phyloP scores from a whole-genome alignment of 1,284 basidiomycete genomes.

The Pholiota adiposa region DNA sequence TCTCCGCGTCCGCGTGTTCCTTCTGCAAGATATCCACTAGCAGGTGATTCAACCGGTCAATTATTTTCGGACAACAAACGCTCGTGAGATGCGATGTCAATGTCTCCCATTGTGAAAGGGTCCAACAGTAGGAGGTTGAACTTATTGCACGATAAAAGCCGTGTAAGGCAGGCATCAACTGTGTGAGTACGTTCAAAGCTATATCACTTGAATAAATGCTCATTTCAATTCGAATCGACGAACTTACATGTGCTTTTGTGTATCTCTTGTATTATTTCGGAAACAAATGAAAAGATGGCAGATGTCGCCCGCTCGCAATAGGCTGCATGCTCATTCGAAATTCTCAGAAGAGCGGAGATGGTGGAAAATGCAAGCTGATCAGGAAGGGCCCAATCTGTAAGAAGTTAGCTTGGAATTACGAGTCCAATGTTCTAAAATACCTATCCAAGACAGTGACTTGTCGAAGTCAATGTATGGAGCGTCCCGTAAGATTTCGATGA shows the following conservation, averaged over 20 bases:
- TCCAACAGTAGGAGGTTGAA: constrained; percentile 79
- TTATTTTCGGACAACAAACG: constrained; percentile 62
- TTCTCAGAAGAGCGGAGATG: constrained; percentile 70
- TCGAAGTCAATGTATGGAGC: constrained; percentile 79
- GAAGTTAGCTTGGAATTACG: background rate
- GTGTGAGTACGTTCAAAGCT: constrained; percentile 77
- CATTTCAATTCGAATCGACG: background rate
- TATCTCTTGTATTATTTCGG: constrained; percentile 59
- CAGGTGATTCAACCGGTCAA: constrained; percentile 72
- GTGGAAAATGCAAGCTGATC: constrained; percentile 82
- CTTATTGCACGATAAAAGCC: constrained; percentile 87
- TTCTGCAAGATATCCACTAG: constrained; percentile 63
- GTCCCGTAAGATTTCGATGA: constrained; percentile 70
- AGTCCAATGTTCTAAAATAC: constrained; percentile 35
- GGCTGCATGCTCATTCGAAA: constrained; percentile 58
- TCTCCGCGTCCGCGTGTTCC: constrained; percentile 55
- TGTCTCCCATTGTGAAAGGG: constrained; percentile 64
- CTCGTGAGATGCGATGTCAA: constrained; percentile 58
- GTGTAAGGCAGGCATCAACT: constrained; percentile 82
- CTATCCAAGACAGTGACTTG: constrained; percentile 75
- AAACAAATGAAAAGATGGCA: constrained; percentile 66
- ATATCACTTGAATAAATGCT: constrained; percentile 1
- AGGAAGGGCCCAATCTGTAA: constrained; percentile 76
- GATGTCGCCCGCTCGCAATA: constrained; percentile 52
- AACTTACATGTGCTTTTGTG: constrained; percentile 57